Conservation (phyloP, 768 basidiomycete species). For the Boletus edulis region DNA sequence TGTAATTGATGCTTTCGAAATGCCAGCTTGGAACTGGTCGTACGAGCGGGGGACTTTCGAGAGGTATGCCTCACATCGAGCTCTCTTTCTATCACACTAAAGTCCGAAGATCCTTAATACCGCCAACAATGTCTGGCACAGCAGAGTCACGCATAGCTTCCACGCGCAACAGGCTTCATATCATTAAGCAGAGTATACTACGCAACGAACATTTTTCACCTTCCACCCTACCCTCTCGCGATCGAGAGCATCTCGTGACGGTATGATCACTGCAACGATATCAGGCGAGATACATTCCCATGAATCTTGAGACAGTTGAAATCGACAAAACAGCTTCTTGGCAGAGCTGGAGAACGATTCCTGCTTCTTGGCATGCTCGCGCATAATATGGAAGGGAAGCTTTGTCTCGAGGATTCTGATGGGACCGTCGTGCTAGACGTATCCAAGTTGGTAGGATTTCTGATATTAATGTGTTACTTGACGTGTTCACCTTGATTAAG, state of each 20-base stretch:
- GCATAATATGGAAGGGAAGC: constrained; percentile 84
- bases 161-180: constrained; percentile 79
- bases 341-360: constrained; percentile 86
- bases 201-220: constrained; percentile 98
- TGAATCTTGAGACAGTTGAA: constrained; percentile 56
- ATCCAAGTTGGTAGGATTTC: constrained; percentile 63
- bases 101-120: constrained; percentile 39
- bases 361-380: constrained; percentile 91
- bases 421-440: constrained; percentile 88
- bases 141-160: constrained; percentile 79
- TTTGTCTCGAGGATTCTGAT: constrained; percentile 92
- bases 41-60: constrained; percentile 84
- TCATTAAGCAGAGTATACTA: constrained; percentile 90
- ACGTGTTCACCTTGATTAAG: constrained; percentile 32
- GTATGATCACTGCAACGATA: constrained; percentile 41
- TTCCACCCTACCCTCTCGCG: constrained; percentile 86
- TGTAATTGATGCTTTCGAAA: constrained; percentile 89
- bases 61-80: constrained; percentile 48
- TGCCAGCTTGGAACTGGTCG: constrained; percentile 95
- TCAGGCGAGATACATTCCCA: constrained; percentile 16
- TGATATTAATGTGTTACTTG: background rate
- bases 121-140: constrained; percentile 74
- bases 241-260: constrained; percentile 85
- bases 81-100: constrained; percentile 5
- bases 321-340: constrained; percentile 94